Base-by-base conservation (phyloP, 106 monocot species). In the Cymbidium sinense region DNA sequence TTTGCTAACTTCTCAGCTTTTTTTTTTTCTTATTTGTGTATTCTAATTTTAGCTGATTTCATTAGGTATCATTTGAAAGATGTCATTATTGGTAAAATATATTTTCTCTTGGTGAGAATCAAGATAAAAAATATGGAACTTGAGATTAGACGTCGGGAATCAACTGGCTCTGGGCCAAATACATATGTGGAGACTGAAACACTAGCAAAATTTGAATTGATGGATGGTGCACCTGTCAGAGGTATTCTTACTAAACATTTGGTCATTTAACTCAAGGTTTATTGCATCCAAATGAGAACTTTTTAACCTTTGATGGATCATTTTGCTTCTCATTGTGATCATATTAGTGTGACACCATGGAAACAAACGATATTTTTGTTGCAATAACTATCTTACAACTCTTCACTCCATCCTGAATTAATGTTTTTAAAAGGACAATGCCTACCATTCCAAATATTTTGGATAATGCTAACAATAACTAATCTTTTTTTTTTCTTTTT, bases 121-220 rank as follows among this genome's bases (percentile, higher is more conserved):
- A 95, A 95, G 79, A 90, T 95, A 73, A 93, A 93, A 79, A 85
- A 93, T 76, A 93, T 93, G 93, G 93, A 93, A 64, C 93, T 93
- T 78, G 93, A 93, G 86, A 86, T 93, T 79, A 87, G 93, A 74
- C 77, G 93, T 19, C 78, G 93, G 74, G 93, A 93, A 79, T 93
- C 93, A 21, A 93, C 93, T 74, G 93, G 93, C 71, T 93, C 93
- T 61, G 93, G 93, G 12, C 80, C 93, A 54, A 93, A 89, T 79
- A 90, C 93, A 47, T 95, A 95, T 50, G 93, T 95, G 77, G 95
- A 95, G 82, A 95, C 95, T 44, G 95, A 95, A 81, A 95, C 95
- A 5, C 88, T 95, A 35, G 93, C 95, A 75, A 95, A 93, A 82
- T 95, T 89, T 87, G 95, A 95, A 75, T 70, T 91, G 81, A 91